These are phyloP conservation scores for Populus alba DNA, from an alignment of 345 rosid species.

Conservation along the genomic window DNA sequence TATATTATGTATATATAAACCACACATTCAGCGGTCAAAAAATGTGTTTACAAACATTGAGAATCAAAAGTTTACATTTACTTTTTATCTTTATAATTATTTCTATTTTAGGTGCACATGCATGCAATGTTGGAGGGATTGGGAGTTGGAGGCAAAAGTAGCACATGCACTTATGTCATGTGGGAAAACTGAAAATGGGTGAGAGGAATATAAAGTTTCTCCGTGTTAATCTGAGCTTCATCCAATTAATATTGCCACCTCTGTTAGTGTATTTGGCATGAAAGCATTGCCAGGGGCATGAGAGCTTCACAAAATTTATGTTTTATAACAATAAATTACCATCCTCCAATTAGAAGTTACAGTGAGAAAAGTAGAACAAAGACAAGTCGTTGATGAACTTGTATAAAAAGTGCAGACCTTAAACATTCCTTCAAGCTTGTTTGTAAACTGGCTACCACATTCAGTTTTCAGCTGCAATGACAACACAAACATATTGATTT, in stretches of 20 bases:
- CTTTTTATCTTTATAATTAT: background rate
- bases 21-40: background rate
- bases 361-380: background rate
- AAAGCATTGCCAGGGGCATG: background rate
- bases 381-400: background rate
- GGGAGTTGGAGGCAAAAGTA: background rate
- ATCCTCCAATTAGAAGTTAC: background rate
- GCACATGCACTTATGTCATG: background rate
- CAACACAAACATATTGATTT: conserved; percentile 28
- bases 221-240: background rate
- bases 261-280: background rate
- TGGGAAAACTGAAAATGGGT: background rate
- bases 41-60: no score
- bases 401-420: conserved; percentile 50
- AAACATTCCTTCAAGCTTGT: conserved; percentile 99
- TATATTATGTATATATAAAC: no score
- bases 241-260: background rate
- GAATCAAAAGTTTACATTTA: background rate
- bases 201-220: background rate
- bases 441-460: conserved; percentile 97
- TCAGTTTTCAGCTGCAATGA: conserved; percentile 86
- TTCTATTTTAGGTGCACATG: background rate
- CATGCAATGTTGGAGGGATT: background rate
- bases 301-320: background rate
- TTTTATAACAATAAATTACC: background rate